Evolutionary conservation across 2,329 filamentous ascomycete genomes (phyloP).

Genomic region (Pleomassaria siparia): DNA sequence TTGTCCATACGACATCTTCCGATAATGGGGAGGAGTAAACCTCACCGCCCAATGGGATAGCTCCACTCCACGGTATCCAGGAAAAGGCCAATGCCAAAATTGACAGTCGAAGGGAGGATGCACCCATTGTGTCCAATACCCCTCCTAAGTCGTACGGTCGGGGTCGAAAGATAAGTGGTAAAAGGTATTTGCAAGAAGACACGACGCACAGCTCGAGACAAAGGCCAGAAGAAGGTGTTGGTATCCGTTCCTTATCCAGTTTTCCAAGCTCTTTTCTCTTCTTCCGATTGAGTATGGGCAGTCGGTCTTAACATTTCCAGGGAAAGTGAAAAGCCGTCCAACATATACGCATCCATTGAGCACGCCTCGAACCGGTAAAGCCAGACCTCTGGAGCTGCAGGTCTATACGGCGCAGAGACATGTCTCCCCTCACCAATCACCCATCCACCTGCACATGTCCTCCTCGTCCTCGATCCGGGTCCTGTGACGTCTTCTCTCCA

Average conservation of each 20-base stretch:
- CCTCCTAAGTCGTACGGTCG: too few relatives aligned
- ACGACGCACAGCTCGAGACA: too few relatives aligned
- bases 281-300: too few relatives aligned
- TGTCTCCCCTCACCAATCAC: background rate
- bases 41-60: background rate
- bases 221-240: too few relatives aligned
- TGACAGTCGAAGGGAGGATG: background rate
- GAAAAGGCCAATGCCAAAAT: background rate
- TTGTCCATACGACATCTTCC: slow-evolving; percentile 2
- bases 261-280: too few relatives aligned
- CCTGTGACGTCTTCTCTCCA: background rate
- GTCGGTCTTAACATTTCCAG: too few relatives aligned
- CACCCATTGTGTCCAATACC: background rate
- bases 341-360: too few relatives aligned
- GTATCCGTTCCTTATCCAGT: too few relatives aligned
- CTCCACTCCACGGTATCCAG: background rate
- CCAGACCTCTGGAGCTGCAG: too few relatives aligned
- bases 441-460: background rate
- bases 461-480: background rate
- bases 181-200: too few relatives aligned
- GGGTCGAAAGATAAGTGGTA: too few relatives aligned
- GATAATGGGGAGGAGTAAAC: background rate
- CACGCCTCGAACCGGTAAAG: background rate
- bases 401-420: background rate
- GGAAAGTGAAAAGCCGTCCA: too few relatives aligned